Evolutionary conservation across 768 basidiomycete species (phyloP).

Genomic region (Lenzites betulinus): DNA sequence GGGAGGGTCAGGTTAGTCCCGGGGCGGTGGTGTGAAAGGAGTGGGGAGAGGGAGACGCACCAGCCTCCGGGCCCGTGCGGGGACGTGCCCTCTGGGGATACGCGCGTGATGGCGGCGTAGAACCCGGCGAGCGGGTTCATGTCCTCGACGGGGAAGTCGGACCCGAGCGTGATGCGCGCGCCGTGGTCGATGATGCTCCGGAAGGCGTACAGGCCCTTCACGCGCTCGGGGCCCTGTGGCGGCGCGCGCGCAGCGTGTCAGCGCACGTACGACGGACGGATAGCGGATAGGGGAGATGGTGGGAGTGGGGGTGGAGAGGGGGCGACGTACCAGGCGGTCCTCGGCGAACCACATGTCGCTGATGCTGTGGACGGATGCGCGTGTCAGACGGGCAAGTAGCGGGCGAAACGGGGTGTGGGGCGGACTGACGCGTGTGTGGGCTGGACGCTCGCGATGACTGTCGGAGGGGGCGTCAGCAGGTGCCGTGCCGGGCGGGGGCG

Average conservation of each 20-base stretch:
- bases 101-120: slow-evolving; percentile 83
- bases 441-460: slow-evolving; percentile 89
- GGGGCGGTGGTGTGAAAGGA: background rate
- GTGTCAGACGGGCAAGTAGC: slow-evolving; percentile 7
- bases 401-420: background rate
- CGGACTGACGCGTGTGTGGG: slow-evolving; percentile 80
- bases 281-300: background rate
- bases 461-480: background rate
- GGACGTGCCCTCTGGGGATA: slow-evolving; percentile 67
- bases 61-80: slow-evolving; percentile 86
- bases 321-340: slow-evolving; percentile 63
- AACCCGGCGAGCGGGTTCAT: slow-evolving; percentile 85
- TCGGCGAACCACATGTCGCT: slow-evolving; percentile 93
- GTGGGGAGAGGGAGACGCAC: slow-evolving; percentile 42
- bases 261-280: background rate
- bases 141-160: slow-evolving; percentile 88
- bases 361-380: slow-evolving; percentile 43
- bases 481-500: background rate
- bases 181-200: slow-evolving; percentile 65
- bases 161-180: slow-evolving; percentile 75
- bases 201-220: slow-evolving; percentile 88
- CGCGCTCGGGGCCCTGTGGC: slow-evolving; percentile 73
- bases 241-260: background rate
- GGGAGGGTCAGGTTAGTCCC: background rate
- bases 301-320: background rate